phyloP scores from a whole-genome alignment of 495 filamentous ascomycete species.

The Penicillium simplicissimum region DNA sequence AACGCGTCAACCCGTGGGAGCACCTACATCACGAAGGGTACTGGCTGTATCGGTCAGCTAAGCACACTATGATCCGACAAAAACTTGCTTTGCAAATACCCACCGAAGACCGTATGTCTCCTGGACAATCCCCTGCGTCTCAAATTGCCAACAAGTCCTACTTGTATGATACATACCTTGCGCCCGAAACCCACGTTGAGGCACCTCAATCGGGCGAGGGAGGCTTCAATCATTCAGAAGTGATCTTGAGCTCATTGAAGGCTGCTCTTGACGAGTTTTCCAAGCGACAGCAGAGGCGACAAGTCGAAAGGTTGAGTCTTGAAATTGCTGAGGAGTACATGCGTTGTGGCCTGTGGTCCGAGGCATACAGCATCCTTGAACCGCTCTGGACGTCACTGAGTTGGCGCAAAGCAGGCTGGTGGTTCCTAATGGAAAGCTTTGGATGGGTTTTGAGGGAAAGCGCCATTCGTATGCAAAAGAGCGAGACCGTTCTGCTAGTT shows the following conservation, averaged over 20 bases:
- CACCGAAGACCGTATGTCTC: constrained; percentile 68
- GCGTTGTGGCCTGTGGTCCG: constrained; percentile 59
- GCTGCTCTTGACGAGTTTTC: constrained; percentile 66
- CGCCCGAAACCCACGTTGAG: constrained; percentile 73
- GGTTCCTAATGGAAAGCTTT: constrained; percentile 69
- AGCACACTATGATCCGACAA: constrained; percentile 61
- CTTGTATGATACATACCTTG: constrained; percentile 84
- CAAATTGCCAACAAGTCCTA: constrained; percentile 66
- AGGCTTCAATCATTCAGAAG: constrained; percentile 62
- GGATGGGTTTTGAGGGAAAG: constrained; percentile 73
- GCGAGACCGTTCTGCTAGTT: constrained; percentile 68
- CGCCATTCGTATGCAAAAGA: constrained; percentile 62
- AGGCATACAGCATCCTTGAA: constrained; percentile 65
- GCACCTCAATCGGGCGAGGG: constrained; percentile 51
- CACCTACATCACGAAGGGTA: constrained; percentile 84
- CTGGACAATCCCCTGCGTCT: constrained; percentile 66
- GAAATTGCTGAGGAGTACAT: constrained; percentile 70
- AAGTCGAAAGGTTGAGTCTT: constrained; percentile 67
- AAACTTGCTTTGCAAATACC: constrained; percentile 66
- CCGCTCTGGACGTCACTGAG: constrained; percentile 71
- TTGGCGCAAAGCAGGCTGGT: constrained; percentile 82
- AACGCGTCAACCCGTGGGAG: constrained; percentile 74
- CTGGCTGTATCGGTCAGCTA: constrained; percentile 73
- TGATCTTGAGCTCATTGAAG: constrained; percentile 62
- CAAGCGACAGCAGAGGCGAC: constrained; percentile 60